These are phyloP conservation scores for Sporobolomyces phaffii DNA, from an alignment of 768 basidiomycete genomes.

Conservation along the genomic window DNA sequence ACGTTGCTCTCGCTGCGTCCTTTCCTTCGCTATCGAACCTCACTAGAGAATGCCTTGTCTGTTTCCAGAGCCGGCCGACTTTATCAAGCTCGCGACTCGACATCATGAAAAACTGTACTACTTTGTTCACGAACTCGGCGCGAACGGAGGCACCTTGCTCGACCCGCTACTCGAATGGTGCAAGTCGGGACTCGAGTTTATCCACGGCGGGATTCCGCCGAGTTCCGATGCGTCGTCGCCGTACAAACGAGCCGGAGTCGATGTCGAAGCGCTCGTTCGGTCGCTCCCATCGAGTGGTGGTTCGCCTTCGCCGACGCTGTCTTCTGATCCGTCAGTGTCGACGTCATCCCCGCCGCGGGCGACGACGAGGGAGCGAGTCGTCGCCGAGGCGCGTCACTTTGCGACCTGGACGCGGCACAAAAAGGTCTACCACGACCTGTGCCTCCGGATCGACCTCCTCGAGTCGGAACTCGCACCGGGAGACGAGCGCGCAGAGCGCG, in stretches of 20 bases:
- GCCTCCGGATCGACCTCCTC: conserved; percentile 23
- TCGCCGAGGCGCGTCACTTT: conserved; percentile 11
- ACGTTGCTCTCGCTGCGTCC: neutral
- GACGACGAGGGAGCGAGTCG: neutral
- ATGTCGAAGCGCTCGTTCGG: conserved; percentile 17
- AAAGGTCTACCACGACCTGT: conserved; percentile 27
- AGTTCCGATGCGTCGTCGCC: neutral
- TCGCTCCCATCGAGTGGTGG: neutral
- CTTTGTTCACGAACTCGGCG: conserved; percentile 31
- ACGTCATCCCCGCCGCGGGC: neutral
- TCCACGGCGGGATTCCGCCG: conserved; percentile 20
- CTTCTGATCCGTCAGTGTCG: neutral
- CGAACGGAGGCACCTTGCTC: conserved; percentile 13
- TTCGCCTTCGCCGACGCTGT: neutral
- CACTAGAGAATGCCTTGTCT: too few species aligned
- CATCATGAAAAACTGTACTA: conserved; percentile 36
- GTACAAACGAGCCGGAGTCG: conserved; percentile 8
- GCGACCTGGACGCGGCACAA: conserved; percentile 9
- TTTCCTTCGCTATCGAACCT: neutral
- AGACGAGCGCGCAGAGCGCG: too few species aligned
- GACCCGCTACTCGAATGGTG: conserved; percentile 31
- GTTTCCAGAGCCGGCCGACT: conserved; percentile 18
- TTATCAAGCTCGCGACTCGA: conserved; percentile 27
- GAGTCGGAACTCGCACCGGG: neutral
- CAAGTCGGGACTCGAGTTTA: conserved; percentile 22